Conservation (phyloP, 2,329 filamentous ascomycete species). For the Arachnomyces sp. region DNA sequence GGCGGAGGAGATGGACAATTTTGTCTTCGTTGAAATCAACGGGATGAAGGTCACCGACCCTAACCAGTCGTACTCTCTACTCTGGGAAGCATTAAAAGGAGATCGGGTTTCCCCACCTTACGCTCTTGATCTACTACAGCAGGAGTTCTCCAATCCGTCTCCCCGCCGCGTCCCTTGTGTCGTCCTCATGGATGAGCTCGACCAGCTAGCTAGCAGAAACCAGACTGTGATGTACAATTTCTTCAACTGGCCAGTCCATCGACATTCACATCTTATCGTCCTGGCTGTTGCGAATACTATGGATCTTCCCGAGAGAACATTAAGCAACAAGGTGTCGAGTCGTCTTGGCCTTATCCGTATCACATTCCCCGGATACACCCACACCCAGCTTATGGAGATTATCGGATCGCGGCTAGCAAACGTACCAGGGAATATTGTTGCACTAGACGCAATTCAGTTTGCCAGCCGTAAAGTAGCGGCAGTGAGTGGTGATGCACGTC, state of each 20-base stretch:
- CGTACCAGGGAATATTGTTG: slow-evolving; percentile 81
- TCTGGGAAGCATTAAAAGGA: slow-evolving; percentile 93
- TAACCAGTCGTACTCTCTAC: slow-evolving; percentile 85
- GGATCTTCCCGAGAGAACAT: slow-evolving; percentile 89
- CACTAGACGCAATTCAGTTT: slow-evolving; percentile 89
- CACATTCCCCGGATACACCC: slow-evolving; percentile 93
- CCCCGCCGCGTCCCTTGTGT: slow-evolving; percentile 90
- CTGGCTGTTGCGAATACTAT: slow-evolving; percentile 97
- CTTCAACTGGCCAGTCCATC: slow-evolving; percentile 94
- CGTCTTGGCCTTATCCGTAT: slow-evolving; percentile 84
- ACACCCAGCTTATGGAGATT: slow-evolving; percentile 94
- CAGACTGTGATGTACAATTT: slow-evolving; percentile 99
- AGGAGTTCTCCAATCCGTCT: slow-evolving; percentile 85
- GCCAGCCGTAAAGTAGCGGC: slow-evolving; percentile 93
- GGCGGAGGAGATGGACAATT: slow-evolving; percentile 90
- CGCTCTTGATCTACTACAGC: slow-evolving; percentile 79
- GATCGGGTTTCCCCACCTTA: slow-evolving; percentile 88
- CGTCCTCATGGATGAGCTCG: slow-evolving; percentile 95
- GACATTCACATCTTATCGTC: slow-evolving; percentile 88
- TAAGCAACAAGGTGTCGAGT: slow-evolving; percentile 98
- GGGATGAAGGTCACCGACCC: slow-evolving; percentile 99
- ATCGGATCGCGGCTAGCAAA: slow-evolving; percentile 88
- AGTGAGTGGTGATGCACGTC: slow-evolving; percentile 85
- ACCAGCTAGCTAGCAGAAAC: slow-evolving; percentile 94
- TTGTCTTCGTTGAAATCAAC: slow-evolving; percentile 99